Evolutionary conservation across 1,284 basidiomycete genomes (phyloP).

Genomic region (Cryptococcus jaspeensis): DNA sequence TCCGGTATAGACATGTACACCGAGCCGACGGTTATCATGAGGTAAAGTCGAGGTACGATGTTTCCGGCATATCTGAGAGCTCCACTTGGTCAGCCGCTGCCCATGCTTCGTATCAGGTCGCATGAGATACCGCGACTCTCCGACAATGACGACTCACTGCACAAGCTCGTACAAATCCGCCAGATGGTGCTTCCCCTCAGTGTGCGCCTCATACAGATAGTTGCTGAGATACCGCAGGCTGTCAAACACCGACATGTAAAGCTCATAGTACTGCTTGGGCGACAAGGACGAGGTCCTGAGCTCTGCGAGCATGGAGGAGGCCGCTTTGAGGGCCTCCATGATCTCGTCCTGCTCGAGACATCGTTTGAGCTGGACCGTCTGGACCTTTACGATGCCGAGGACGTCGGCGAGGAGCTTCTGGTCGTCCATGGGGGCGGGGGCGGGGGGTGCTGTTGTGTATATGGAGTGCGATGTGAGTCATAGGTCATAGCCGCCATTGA

Average conservation of each 20-base stretch:
- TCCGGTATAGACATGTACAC: conserved; percentile 96
- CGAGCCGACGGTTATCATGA: conserved; percentile 97
- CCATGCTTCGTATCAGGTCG: no score
- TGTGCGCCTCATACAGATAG: conserved; percentile 91
- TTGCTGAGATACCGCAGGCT: conserved; percentile 87
- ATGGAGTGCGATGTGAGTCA: not conserved
- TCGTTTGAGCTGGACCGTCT: conserved; percentile 89
- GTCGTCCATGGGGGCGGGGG: conserved; percentile 29
- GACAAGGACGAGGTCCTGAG: conserved; percentile 84
- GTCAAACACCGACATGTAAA: conserved; percentile 97
- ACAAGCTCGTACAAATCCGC: conserved; percentile 96
- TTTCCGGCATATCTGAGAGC: conserved; percentile 50
- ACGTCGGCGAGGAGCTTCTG: conserved; percentile 46
- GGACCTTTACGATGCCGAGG: conserved; percentile 74
- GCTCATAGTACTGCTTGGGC: conserved; percentile 95
- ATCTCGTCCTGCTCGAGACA: conserved; percentile 89
- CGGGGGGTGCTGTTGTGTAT: not conserved
- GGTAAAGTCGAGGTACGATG: conserved; percentile 88
- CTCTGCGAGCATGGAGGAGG: conserved; percentile 92
- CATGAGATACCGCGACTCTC: not conserved
- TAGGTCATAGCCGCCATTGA: not conserved
- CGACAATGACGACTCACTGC: conserved; percentile 63
- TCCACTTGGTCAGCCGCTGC: conserved; percentile 1
- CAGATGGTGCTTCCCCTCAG: conserved; percentile 81
- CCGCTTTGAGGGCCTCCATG: conserved; percentile 94